phyloP scores from a whole-genome alignment of 75 land plant species.

The Cunninghamia lanceolata region DNA sequence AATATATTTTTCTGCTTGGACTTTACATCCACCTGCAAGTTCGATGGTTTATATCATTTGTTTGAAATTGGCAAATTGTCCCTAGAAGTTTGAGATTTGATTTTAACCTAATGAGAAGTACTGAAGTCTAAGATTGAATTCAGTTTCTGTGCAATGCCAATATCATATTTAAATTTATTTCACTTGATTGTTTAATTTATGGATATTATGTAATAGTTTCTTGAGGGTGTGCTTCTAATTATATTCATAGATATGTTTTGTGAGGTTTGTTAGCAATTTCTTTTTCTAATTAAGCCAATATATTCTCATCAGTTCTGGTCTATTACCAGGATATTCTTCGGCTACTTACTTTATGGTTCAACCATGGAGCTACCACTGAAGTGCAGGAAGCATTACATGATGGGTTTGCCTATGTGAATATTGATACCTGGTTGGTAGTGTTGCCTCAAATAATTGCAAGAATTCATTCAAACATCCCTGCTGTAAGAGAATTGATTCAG shows the following conservation, averaged over 20 bases:
- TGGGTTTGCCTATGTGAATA: conserved; percentile 77
- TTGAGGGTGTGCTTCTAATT: neutral
- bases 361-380: conserved; percentile 88
- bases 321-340: conserved; percentile 90
- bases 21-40: neutral
- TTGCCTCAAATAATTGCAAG: conserved; percentile 98
- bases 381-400: conserved; percentile 86
- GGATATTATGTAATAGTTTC: neutral
- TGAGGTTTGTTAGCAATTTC: neutral
- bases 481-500: conserved; percentile 91
- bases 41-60: neutral
- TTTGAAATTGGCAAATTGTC: neutral
- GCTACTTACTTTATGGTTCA: conserved; percentile 97
- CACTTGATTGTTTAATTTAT: neutral
- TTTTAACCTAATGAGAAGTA: neutral
- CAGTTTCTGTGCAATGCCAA: neutral
- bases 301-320: conserved; percentile 1
- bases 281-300: neutral
- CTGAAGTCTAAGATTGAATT: neutral
- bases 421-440: conserved; percentile 93
- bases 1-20: neutral
- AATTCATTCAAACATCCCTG: conserved; percentile 95
- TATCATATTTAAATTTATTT: neutral
- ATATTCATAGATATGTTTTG: neutral
- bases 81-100: neutral